phyloP scores from a whole-genome alignment of 2,329 filamentous ascomycete species.

The Sporothrix variecibatus region DNA sequence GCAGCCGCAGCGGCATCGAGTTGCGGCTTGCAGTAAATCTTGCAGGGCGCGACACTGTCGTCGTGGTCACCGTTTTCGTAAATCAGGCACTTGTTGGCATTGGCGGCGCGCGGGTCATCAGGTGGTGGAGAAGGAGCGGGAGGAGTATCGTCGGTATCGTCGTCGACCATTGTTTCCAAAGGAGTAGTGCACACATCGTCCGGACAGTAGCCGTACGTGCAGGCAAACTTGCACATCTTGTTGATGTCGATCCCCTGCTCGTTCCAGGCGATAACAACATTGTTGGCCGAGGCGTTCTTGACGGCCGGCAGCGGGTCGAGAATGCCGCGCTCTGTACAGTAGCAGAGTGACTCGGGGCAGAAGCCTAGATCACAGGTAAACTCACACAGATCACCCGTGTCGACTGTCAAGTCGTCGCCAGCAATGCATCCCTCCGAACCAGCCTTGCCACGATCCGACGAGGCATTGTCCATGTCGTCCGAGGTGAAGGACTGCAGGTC shows the following conservation, averaged over 20 bases:
- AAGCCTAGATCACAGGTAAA: conserved; percentile 29
- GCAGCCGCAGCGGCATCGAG: conserved; percentile 23
- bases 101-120: not conserved
- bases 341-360: conserved; percentile 31
- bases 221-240: conserved; percentile 31
- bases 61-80: conserved; percentile 19
- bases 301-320: conserved; percentile 30
- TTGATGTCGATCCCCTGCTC: conserved; percentile 30
- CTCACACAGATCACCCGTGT: conserved; percentile 28
- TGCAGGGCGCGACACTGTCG: conserved; percentile 7
- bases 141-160: conserved; percentile 2
- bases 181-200: conserved; percentile 26
- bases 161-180: conserved; percentile 18
- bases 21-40: conserved; percentile 19
- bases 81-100: conserved; percentile 17
- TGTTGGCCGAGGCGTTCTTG: conserved; percentile 16
- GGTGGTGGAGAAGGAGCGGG: not conserved
- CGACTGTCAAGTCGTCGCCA: conserved; percentile 1
- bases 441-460: not conserved
- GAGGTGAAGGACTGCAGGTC: conserved; percentile 18
- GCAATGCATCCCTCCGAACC: conserved; percentile 8
- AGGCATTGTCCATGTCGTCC: conserved; percentile 5
- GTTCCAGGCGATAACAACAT: conserved; percentile 28
- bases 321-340: conserved; percentile 30
- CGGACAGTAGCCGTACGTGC: conserved; percentile 32